Base-by-base conservation (phyloP, 2,329 filamentous ascomycete species). In the Sporothrix mexicana region DNA sequence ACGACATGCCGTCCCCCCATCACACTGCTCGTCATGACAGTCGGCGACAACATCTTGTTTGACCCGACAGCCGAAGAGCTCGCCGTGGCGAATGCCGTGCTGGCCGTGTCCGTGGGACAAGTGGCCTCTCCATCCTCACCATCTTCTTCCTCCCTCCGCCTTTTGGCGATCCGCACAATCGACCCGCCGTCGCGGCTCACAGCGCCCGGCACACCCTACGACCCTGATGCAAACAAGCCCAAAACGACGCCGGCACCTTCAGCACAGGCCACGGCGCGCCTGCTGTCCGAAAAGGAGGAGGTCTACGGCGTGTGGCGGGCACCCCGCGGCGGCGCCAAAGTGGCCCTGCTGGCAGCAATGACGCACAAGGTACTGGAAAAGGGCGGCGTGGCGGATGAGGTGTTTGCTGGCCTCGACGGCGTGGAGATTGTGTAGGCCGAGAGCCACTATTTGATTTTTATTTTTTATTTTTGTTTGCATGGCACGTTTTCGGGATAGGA, bases 31-130 rank as follows among this genome's bases (percentile, higher is more conserved):
- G 94, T 98, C 72, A 92, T 97, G 81, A 90, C 92, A 2, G 91
- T 97, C 0, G 93, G 92, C 73, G 87, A 92, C 73, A 98, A 96
- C 80, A 91, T 97, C 82, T 92, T 99, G 76, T 98, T 98, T 83
- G 96, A 99, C 80, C 95, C 96, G 0, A 92, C 90, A 70, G 91
- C 91, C 77, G 95, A 98, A 80, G 96, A 99, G 81, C 90, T 99
- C 17, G 93, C 94, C 1, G 95, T 98, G 3, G 96, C 96, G 0
- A 95, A 98, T 78, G 90, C 91, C 13, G 93, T 96, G 2, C 85
- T 98, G 62, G 96, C 95, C 1, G 88, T 98, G 5, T 97, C 94
- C 0, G 87, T 97, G 47, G 89, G 89, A 17, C 88, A 88, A 76
- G 79, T 79, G 15, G 69, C 64, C n/a, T 74, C 69, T 70, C 76